Evolutionary conservation across 2,329 filamentous ascomycete species (phyloP).

Genomic region (Fusarium bactridioides): DNA sequence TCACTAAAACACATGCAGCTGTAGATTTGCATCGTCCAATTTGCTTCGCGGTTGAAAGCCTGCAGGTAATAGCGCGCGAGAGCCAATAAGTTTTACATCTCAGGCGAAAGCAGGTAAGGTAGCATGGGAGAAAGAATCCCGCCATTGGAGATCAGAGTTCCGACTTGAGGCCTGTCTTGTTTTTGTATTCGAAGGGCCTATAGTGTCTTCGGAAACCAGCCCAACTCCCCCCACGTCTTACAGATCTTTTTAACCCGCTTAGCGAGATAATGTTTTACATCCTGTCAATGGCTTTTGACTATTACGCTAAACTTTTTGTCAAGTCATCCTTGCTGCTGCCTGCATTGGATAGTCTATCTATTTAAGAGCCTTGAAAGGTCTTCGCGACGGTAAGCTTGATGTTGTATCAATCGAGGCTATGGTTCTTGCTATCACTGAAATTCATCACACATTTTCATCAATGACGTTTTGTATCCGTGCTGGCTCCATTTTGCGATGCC

Average conservation of each 20-base stretch:
- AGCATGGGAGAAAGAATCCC: background rate
- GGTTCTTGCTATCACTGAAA: background rate
- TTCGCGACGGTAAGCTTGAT: background rate
- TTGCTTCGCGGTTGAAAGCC: background rate
- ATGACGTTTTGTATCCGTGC: background rate
- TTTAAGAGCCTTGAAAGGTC: background rate
- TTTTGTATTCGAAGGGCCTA: background rate
- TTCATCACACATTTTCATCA: background rate
- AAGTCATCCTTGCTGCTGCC: background rate
- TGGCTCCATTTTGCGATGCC: background rate
- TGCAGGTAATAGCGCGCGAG: background rate
- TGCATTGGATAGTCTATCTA: background rate
- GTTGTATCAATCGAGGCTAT: background rate
- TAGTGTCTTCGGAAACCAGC: background rate
- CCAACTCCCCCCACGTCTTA: background rate
- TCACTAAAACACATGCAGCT: no score
- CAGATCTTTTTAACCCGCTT: background rate
- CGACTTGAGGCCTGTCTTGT: background rate
- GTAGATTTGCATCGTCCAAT: no score
- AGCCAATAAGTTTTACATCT: background rate
- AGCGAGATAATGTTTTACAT: background rate
- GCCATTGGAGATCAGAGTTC: background rate
- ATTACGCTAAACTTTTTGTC: background rate
- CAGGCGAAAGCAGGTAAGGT: background rate
- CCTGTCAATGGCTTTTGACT: background rate